A percentile compares a stretch with the other conserved stretches of the same genome.
These are phyloP conservation scores for Syncephalis plumigaleata DNA, from an alignment of 371 early-diverging fungal genomes.

Conservation along the genomic window DNA sequence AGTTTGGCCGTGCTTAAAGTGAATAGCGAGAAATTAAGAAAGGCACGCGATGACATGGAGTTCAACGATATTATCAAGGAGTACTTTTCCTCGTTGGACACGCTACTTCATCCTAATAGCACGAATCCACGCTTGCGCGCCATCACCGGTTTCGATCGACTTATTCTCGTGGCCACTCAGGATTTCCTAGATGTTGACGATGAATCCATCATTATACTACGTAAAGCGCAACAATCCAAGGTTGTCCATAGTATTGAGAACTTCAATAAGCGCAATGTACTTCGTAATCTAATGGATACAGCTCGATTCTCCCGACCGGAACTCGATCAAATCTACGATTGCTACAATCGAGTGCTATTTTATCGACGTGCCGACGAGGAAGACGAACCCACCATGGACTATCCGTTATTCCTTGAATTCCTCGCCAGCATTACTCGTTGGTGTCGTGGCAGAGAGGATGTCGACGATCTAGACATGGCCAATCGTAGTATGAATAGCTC, in stretches of 20 bases:
- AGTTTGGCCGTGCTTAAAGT: conserved; percentile 78
- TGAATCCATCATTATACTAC: conserved; percentile 56
- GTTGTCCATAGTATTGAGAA: conserved; percentile 90
- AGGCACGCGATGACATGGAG: conserved; percentile 78
- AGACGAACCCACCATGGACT: no score
- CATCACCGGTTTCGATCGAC: conserved; percentile 74
- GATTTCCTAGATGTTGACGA: conserved; percentile 77
- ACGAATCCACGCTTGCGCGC: conserved; percentile 31
- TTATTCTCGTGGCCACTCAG: conserved; percentile 78
- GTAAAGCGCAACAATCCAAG: conserved; percentile 79
- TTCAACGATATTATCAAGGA: conserved; percentile 64
- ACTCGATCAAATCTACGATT: conserved; percentile 71
- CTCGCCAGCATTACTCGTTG: no score
- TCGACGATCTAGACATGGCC: conserved; percentile 3
- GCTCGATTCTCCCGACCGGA: conserved; percentile 72
- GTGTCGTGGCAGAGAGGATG: no score
- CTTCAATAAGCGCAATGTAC: conserved; percentile 75
- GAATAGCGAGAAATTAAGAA: conserved; percentile 74
- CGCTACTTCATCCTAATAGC: conserved; percentile 37
- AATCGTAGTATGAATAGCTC: conserved; percentile 11
- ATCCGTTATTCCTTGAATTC: no score
- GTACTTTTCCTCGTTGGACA: conserved; percentile 51
- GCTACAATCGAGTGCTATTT: conserved; percentile 68
- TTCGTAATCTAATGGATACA: conserved; percentile 59
- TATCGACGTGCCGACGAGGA: conserved; percentile 18